Conservation (phyloP, 352 stramenopile species). For the Pythium rishiriense region DNA sequence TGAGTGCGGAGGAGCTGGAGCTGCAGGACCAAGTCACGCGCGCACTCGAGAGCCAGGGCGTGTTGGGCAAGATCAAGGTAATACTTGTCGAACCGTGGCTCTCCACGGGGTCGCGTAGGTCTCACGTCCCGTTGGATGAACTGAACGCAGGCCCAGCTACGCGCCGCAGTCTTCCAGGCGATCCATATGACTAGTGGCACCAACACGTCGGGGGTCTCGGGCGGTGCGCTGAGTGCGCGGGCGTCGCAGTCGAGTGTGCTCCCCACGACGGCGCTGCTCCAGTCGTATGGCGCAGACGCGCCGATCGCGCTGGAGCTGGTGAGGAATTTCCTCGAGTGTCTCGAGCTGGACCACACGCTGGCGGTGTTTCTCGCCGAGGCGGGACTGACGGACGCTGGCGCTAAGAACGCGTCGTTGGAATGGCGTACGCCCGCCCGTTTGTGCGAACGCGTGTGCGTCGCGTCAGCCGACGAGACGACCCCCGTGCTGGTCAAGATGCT, state of each 20-base stretch:
- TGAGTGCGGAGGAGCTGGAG: conserved; percentile 52
- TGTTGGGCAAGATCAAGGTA: conserved; percentile 76
- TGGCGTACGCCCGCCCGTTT: conserved; percentile 19
- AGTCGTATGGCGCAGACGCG: conserved; percentile 35
- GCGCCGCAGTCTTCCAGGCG: conserved; percentile 74
- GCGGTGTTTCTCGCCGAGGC: conserved; percentile 50
- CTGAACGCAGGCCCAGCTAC: conserved; percentile 52
- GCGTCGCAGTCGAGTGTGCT: conserved; percentile 15
- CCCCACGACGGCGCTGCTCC: conserved; percentile 15
- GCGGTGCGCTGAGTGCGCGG: neutral
- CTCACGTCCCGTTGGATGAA: neutral
- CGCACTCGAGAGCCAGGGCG: conserved; percentile 54
- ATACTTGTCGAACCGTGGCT: neutral
- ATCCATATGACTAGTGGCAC: conserved; percentile 42
- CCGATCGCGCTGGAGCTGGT: conserved; percentile 49
- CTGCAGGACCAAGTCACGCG: conserved; percentile 69
- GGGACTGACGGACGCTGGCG: conserved; percentile 14
- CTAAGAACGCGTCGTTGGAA: neutral
- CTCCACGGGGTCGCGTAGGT: neutral
- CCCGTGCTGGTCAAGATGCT: conserved; percentile 38
- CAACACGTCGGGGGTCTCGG: conserved; percentile 27
- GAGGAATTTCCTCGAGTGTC: conserved; percentile 57
- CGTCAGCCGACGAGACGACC: neutral
- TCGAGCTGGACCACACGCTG: conserved; percentile 59
- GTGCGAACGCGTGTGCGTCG: conserved; percentile 17